Percentiles rank a stretch among this genome's conserved stretches.
Conservation (phyloP, 768 basidiomycete species). For the Inosperma sp. region DNA sequence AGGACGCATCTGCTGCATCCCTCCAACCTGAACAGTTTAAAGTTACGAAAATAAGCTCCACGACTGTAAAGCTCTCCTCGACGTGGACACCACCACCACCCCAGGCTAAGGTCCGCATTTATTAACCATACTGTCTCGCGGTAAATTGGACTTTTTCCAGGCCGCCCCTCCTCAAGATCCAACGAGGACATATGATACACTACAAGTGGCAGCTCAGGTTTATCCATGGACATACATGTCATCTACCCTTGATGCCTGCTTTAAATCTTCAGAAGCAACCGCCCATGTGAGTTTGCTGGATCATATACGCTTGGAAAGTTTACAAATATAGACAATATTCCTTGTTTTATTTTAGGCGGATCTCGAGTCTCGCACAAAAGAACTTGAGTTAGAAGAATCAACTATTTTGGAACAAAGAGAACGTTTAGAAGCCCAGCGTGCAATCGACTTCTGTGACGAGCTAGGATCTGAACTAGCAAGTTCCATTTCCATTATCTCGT, state of each 20-base stretch:
- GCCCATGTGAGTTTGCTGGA: constrained; percentile 36
- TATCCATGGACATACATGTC: constrained; percentile 62
- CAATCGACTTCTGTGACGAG: constrained; percentile 44
- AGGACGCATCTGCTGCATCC: constrained; percentile 11
- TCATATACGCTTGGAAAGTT: neutral
- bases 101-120: constrained; percentile 9
- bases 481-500: constrained; percentile 5
- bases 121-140: neutral
- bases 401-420: constrained; percentile 37
- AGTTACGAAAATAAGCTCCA: constrained; percentile 25
- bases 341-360: constrained; percentile 28
- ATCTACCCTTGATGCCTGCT: constrained; percentile 49
- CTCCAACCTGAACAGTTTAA: constrained; percentile 15
- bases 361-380: constrained; percentile 30
- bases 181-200: constrained; percentile 32
- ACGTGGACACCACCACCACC: constrained; percentile 21
- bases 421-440: constrained; percentile 41
- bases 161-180: constrained; percentile 18
- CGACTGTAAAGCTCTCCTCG: constrained; percentile 23
- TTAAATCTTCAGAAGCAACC: constrained; percentile 35
- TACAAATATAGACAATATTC: neutral
- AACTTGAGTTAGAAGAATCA: constrained; percentile 37
- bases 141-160: neutral
- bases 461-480: constrained; percentile 34
- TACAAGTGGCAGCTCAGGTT: constrained; percentile 48